Evolutionary conservation across 208 protist genomes (phyloP), one percentile per base, ranked within the genome.

Genomic region (Leishmania mexicana): DNA sequence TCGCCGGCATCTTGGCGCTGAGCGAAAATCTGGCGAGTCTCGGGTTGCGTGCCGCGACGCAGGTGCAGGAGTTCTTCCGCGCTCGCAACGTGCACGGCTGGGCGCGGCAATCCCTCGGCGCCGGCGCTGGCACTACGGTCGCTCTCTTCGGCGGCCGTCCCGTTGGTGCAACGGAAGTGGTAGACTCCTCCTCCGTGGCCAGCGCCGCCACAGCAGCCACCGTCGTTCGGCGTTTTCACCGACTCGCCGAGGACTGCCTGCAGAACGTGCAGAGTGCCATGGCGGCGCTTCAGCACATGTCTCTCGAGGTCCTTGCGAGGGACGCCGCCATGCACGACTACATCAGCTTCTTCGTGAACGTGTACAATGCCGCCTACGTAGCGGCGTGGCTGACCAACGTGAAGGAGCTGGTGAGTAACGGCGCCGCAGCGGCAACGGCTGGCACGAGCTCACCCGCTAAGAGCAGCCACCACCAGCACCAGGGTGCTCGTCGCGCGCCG

Each of bases 291-390:
- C 78, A 57, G 58, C 53, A 80, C 45, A 24, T 78, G 53, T 81
- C 81, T 15, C 81, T 85, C 2, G 77, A 77, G 5, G 77, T 57
- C 19, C 45, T 85, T 35, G 62, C 73, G 38, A 70, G 76, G 17
- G 81, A 77, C 15, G 76, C 79, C 2, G 58, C 71, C 13, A 42
- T 85, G 81, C 81, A 85, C 62, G 21, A 49, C 42, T 68, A 81
- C 76, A 65, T 85, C 60, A 72, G 53, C 58, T 93, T 81, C 53
- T 76, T 83, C 51, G 79, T 89, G 8, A 96, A 96, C 74, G 60
- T 94, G 2, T 96, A 89, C 83, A 96, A 96, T 80, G 85, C 86
- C 51, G 77, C 93, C 31, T 96, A 94, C 76, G 87, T 94, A 35
- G 90, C 91, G 76, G 89, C 93, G 15, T 96, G 93, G 91, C 72